A percentile compares a stretch with the other conserved stretches of the same genome.
These are phyloP conservation scores for Adansonia grandidieri DNA, from an alignment of 441 rosid genomes.

Conservation along the genomic window DNA sequence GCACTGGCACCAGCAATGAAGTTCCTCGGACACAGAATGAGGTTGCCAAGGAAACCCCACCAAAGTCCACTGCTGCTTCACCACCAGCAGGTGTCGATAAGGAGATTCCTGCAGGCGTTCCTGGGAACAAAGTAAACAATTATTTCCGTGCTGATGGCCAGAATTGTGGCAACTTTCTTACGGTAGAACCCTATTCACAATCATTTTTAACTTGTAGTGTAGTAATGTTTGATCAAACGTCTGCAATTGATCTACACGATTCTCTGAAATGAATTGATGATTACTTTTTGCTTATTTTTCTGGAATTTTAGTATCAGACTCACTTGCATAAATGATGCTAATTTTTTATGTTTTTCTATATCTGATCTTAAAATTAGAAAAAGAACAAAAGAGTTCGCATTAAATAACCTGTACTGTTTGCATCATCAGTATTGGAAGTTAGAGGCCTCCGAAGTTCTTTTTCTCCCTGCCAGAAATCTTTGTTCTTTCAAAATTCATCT, in stretches of 20 bases:
- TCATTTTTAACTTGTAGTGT: background rate
- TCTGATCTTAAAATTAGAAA: background rate
- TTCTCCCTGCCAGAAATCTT: background rate
- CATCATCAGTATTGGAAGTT: slow-evolving; percentile 9
- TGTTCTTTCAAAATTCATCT: background rate
- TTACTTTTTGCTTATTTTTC: background rate
- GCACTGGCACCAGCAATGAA: slow-evolving; percentile 16
- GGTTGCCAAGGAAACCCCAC: slow-evolving; percentile 32
- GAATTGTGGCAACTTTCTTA: slow-evolving; percentile 78
- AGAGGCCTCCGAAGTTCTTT: background rate
- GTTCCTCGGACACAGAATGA: slow-evolving; percentile 37
- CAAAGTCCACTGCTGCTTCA: slow-evolving; percentile 29
- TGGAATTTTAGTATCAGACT: background rate
- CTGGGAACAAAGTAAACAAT: slow-evolving; percentile 56
- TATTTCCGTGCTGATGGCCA: slow-evolving; percentile 74
- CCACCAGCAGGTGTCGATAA: slow-evolving; percentile 31
- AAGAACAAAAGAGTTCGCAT: background rate
- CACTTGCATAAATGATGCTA: background rate
- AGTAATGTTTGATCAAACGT: slow-evolving; percentile 2
- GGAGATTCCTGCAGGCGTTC: slow-evolving; percentile 54
- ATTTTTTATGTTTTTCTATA: background rate
- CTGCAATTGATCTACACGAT: slow-evolving; percentile 1
- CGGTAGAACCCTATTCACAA: slow-evolving; percentile 41
- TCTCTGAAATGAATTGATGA: background rate
- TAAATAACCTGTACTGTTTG: background rate